A percentile compares a stretch with the other conserved stretches of the same genome.
Evolutionary conservation across 1,139 yeast species (phyloP).

Genomic region (Hansenula lynferdii): DNA sequence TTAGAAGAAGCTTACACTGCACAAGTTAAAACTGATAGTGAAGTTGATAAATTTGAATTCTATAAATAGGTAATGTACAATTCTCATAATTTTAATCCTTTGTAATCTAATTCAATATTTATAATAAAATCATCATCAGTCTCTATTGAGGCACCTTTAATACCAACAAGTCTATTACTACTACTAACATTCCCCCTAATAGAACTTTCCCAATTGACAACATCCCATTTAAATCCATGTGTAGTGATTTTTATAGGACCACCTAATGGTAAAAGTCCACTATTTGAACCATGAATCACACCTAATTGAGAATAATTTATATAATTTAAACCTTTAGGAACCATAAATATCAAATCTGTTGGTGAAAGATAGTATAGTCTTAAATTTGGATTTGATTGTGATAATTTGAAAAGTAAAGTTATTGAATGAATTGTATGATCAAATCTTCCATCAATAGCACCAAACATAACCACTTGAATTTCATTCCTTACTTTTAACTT

Average conservation of each 20-base stretch:
- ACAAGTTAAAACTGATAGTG: slow-evolving; percentile 93
- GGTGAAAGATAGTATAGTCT: slow-evolving; percentile 29
- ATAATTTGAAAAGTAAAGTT: slow-evolving; percentile 46
- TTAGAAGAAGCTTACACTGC: slow-evolving; percentile 96
- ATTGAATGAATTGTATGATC: slow-evolving; percentile 88
- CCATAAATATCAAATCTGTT: slow-evolving; percentile 56
- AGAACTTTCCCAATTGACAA: slow-evolving; percentile 60
- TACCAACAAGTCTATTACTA: slow-evolving; percentile 65
- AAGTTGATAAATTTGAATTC: slow-evolving; percentile 96
- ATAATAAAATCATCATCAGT: slow-evolving; percentile 39
- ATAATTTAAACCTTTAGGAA: slow-evolving; percentile 47
- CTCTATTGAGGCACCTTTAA: slow-evolving; percentile 41
- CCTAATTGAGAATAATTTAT: slow-evolving; percentile 31
- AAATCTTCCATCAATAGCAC: slow-evolving; percentile 88
- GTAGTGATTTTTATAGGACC: slow-evolving; percentile 47
- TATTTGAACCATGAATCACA: slow-evolving; percentile 40
- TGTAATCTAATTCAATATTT: slow-evolving; percentile 35
- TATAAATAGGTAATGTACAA: slow-evolving; percentile 51
- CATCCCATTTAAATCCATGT: slow-evolving; percentile 81
- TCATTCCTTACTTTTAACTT: slow-evolving; percentile 7
- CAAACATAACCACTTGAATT: slow-evolving; percentile 40
- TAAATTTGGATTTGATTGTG: slow-evolving; percentile 24
- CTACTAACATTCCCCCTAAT: slow-evolving; percentile 64
- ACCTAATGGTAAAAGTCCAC: slow-evolving; percentile 76
- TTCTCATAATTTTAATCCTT: not conserved